Conservation (phyloP, 345 rosid species). For the Brassica napus region DNA sequence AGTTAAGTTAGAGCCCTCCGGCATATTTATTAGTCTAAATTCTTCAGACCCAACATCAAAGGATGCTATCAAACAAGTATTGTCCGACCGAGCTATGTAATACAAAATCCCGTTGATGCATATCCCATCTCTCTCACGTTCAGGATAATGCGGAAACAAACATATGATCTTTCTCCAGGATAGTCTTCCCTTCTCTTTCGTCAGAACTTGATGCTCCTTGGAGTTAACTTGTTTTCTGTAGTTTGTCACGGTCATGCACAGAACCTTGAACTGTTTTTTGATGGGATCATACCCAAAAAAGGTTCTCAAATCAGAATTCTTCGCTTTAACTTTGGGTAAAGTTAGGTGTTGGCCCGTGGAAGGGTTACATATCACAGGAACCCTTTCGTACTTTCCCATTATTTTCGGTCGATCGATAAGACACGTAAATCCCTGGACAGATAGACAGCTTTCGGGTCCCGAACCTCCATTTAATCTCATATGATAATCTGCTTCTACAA, state of each 20-base stretch:
- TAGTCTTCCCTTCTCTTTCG: neutral
- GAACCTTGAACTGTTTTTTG: neutral
- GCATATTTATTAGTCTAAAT: neutral
- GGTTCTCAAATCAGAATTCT: neutral
- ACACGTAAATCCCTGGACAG: neutral
- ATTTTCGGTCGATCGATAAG: neutral
- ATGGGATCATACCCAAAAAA: constrained; percentile 24
- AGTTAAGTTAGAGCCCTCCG: neutral
- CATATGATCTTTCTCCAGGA: neutral
- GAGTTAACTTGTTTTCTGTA: neutral
- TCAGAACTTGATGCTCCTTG: constrained; percentile 6
- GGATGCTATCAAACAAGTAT: neutral
- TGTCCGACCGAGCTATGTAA: neutral
- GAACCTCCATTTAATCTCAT: neutral
- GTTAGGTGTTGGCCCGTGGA: neutral
- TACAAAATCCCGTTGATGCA: constrained; percentile 23
- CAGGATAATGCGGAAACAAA: neutral
- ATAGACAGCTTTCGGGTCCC: neutral
- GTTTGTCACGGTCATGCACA: neutral
- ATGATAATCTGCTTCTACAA: neutral
- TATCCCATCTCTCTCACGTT: neutral
- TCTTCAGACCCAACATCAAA: constrained; percentile 15
- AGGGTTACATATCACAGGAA: constrained; percentile 16
- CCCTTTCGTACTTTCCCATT: neutral
- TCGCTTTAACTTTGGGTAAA: neutral